phyloP scores from a whole-genome alignment of 371 early-diverging fungal species.

The Fennellomyces sp. region DNA sequence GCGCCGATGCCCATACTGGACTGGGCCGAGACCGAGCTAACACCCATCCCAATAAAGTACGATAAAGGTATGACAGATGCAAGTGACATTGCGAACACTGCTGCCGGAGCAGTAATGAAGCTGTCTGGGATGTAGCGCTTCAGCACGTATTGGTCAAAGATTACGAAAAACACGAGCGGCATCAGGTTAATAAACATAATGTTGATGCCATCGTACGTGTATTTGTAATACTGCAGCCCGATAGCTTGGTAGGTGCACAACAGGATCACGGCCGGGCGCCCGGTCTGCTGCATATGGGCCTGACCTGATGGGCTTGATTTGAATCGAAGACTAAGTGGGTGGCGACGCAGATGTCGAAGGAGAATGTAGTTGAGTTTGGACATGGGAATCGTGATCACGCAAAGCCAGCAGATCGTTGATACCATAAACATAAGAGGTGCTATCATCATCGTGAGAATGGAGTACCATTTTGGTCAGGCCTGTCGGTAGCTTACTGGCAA shows the following conservation, averaged over 20 bases:
- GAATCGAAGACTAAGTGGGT: slow-evolving; percentile 67
- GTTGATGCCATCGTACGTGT: slow-evolving; percentile 95
- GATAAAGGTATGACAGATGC: slow-evolving; percentile 91
- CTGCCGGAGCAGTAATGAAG: slow-evolving; percentile 58
- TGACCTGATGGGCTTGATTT: slow-evolving; percentile 19
- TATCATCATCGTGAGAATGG: slow-evolving; percentile 19
- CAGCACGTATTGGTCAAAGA: slow-evolving; percentile 82
- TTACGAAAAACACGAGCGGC: slow-evolving; percentile 76
- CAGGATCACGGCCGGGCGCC: slow-evolving; percentile 51
- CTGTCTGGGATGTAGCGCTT: slow-evolving; percentile 49
- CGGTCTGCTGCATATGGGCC: slow-evolving; percentile 15
- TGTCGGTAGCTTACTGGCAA: slow-evolving; percentile 60
- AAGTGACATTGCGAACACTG: slow-evolving; percentile 83
- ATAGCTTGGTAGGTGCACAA: slow-evolving; percentile 81
- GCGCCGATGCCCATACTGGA: slow-evolving; percentile 91
- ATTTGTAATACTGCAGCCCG: slow-evolving; percentile 88
- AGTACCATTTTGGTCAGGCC: too few species aligned
- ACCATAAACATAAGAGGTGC: slow-evolving; percentile 82
- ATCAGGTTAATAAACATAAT: slow-evolving; percentile 94
- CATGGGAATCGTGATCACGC: slow-evolving; percentile 93
- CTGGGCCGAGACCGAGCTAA: slow-evolving; percentile 94
- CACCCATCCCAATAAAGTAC: slow-evolving; percentile 97
- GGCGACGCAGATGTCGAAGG: slow-evolving; percentile 73
- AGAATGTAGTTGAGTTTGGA: slow-evolving; percentile 87
- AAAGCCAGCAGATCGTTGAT: slow-evolving; percentile 83